Evolutionary conservation across 2,329 filamentous ascomycete species (phyloP).

Genomic region (Cryphonectria japonica): DNA sequence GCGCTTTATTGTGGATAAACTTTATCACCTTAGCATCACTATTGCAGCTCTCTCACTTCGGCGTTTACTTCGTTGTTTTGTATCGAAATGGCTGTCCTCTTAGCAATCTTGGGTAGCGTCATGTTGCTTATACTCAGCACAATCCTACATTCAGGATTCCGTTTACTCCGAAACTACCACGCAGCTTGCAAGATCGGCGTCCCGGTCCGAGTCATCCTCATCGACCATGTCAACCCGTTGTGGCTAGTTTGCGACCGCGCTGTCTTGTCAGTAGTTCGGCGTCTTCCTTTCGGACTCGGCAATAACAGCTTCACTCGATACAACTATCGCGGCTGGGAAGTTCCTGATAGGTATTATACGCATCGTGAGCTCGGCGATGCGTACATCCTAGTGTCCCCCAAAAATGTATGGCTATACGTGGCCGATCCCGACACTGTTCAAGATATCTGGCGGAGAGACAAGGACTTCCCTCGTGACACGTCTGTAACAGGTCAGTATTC

Average conservation of each 20-base stretch:
- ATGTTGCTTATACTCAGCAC: background rate
- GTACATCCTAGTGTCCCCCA: background rate
- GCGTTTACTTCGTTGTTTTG: background rate
- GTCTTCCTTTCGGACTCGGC: background rate
- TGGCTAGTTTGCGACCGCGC: background rate
- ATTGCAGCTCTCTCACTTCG: no score
- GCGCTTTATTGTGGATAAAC: no score
- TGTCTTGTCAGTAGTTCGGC: background rate
- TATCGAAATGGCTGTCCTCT: background rate
- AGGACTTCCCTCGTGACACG: constrained; percentile 16
- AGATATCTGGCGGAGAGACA: constrained; percentile 9
- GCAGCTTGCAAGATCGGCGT: background rate
- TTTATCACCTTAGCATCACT: no score
- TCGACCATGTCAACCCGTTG: constrained; percentile 2
- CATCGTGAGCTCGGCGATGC: constrained; percentile 20
- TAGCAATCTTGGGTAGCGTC: background rate
- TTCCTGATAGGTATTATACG: background rate
- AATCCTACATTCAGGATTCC: background rate
- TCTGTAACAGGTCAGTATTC: constrained; percentile 17
- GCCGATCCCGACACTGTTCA: constrained; percentile 1
- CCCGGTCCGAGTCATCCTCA: background rate
- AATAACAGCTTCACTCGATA: background rate
- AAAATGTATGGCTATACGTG: constrained; percentile 9
- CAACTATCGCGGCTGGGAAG: background rate
- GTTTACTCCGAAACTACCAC: background rate